Percentiles rank a stretch among this genome's conserved stretches.
Evolutionary conservation across 345 rosid genomes (phyloP).

Genomic region (Physaria fendleri): DNA sequence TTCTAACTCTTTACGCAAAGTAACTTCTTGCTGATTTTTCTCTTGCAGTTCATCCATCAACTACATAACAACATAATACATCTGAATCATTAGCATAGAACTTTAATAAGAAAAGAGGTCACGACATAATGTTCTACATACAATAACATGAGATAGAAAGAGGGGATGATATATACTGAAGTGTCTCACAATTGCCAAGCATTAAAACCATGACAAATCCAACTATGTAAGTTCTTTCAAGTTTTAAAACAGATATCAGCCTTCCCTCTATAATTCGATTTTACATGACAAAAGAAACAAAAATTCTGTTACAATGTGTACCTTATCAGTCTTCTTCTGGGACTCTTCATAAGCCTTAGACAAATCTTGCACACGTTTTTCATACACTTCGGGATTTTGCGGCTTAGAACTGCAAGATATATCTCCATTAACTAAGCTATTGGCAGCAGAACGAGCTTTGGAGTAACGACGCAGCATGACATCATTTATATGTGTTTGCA

Average conservation of each 20-base stretch:
- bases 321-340: constrained; percentile 57
- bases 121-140: not conserved
- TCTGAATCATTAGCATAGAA: constrained; percentile 3
- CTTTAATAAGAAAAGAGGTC: not conserved
- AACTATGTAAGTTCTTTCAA: not conserved
- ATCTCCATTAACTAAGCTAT: constrained; percentile 66
- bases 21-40: constrained; percentile 50
- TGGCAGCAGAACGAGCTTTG: constrained; percentile 68
- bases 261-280: constrained; percentile 2
- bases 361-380: constrained; percentile 74
- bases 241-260: not conserved
- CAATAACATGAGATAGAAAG: not conserved
- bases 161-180: not conserved
- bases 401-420: constrained; percentile 51
- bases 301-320: constrained; percentile 25
- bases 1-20: constrained; percentile 67
- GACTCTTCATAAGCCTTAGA: constrained; percentile 72
- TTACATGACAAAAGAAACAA: constrained; percentile 1
- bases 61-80: constrained; percentile 35
- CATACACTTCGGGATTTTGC: constrained; percentile 52
- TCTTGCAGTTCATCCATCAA: constrained; percentile 63
- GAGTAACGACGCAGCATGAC: constrained; percentile 98
- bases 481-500: constrained; percentile 98
- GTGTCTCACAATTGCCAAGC: not conserved
- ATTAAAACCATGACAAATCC: not conserved